Conservation (phyloP, 2,329 filamentous ascomycete genomes). For the Diaporthe australafricana region DNA sequence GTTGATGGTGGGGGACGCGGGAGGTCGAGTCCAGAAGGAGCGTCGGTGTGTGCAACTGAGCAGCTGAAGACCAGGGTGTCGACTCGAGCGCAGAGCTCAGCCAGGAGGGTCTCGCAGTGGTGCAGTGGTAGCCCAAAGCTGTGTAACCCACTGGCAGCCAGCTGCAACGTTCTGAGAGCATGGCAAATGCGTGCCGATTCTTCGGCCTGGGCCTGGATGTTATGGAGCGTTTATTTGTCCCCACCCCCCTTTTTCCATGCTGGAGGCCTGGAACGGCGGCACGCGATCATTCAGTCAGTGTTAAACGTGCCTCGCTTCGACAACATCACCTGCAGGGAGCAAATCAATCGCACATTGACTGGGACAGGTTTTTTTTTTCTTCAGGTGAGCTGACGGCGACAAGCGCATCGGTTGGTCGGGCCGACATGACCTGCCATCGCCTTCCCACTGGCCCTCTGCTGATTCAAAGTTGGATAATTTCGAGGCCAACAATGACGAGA, state of each 20-base stretch:
- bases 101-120: not conserved
- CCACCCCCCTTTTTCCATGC: too few species aligned
- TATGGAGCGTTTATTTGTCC: too few species aligned
- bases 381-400: not conserved
- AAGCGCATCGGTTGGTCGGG: not conserved
- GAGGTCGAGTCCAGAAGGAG: not conserved
- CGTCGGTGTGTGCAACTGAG: not conserved
- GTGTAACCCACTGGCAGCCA: conserved; percentile 3
- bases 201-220: not conserved
- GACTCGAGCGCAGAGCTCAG: not conserved
- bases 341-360: not conserved
- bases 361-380: too few species aligned
- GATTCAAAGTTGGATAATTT: too few species aligned
- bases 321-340: too few species aligned
- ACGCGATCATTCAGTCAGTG: not conserved
- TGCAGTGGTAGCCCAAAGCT: not conserved
- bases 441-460: not conserved
- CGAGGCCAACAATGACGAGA: not conserved
- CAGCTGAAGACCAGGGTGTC: conserved; percentile 8
- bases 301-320: not conserved
- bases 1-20: not conserved
- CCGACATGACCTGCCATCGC: not conserved
- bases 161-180: conserved; percentile 1
- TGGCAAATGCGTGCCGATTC: not conserved
- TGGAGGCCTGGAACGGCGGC: not conserved